phyloP scores from a whole-genome alignment of 345 rosid genomes.

The Salix koriyanagi region DNA sequence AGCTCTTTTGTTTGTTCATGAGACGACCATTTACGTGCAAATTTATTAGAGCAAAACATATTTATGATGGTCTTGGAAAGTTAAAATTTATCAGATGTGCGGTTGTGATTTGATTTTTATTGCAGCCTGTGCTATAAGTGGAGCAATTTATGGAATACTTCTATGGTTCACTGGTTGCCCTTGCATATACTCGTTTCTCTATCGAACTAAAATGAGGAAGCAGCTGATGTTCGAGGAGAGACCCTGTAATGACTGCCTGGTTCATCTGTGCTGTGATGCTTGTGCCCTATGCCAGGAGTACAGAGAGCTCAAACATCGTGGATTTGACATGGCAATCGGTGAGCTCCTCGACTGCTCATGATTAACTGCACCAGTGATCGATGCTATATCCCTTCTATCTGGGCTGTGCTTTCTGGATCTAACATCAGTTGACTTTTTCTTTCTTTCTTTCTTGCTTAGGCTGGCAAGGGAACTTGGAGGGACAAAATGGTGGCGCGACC shows the following conservation, averaged over 20 bases:
- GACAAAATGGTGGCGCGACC: background rate
- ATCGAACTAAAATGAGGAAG: slow-evolving; percentile 30
- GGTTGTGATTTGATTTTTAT: background rate
- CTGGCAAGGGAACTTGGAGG: slow-evolving; percentile 3
- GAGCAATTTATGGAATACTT: slow-evolving; percentile 18
- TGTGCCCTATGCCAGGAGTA: slow-evolving; percentile 43
- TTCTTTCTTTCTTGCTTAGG: background rate
- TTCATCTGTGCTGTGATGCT: slow-evolving; percentile 32
- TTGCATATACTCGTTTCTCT: slow-evolving; percentile 21
- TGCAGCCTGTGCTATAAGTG: slow-evolving; percentile 34
- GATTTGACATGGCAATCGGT: slow-evolving; percentile 41
- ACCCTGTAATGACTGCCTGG: slow-evolving; percentile 22
- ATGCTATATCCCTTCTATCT: background rate
- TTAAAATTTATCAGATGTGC: no score
- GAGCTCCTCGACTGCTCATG: background rate
- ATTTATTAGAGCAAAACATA: no score
- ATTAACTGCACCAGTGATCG: no score
- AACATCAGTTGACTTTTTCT: background rate
- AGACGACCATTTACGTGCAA: no score
- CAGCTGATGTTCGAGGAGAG: slow-evolving; percentile 19
- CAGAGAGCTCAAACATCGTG: slow-evolving; percentile 38
- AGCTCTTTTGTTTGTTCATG: no score
- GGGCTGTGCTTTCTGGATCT: background rate
- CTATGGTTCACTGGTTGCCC: slow-evolving; percentile 4
- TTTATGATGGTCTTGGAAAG: no score